Evolutionary conservation across 345 rosid genomes (phyloP).

Genomic region (Populus nigra): DNA sequence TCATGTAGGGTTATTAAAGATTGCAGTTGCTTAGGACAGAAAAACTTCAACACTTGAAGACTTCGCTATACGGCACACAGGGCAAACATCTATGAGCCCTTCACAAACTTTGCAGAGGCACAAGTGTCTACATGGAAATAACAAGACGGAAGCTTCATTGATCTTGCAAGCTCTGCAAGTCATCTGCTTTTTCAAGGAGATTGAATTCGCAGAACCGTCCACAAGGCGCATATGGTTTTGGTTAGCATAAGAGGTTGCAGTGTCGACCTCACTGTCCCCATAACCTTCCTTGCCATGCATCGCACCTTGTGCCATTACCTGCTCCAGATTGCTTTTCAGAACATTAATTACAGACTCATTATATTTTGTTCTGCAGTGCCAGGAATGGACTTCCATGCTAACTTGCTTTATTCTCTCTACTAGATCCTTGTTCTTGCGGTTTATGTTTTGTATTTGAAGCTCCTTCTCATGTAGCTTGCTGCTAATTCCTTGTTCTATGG

Average conservation of each 20-base stretch:
- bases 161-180: conserved; percentile 51
- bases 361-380: conserved; percentile 71
- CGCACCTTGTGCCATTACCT: conserved; percentile 49
- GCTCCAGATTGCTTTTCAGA: conserved; percentile 61
- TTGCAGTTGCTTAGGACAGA: conserved; percentile 34
- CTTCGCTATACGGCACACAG: conserved; percentile 55
- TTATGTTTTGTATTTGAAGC: conserved; percentile 52
- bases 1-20: conserved; percentile 12
- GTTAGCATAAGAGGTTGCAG: conserved; percentile 52
- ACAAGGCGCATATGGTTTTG: conserved; percentile 20
- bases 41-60: conserved; percentile 45
- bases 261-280: conserved; percentile 70
- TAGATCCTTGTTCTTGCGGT: conserved; percentile 59
- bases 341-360: conserved; percentile 62
- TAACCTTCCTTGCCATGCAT: conserved; percentile 63
- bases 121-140: conserved; percentile 70
- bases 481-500: conserved; percentile 55
- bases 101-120: conserved; percentile 71
- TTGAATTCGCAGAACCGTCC: conserved; percentile 21
- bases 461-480: conserved; percentile 65
- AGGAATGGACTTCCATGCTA: conserved; percentile 52
- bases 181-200: conserved; percentile 28
- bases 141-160: conserved; percentile 50
- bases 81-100: conserved; percentile 46
- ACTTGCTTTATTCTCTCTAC: conserved; percentile 57